phyloP scores from a whole-genome alignment of 805 yeast genomes.

The Yarrowia deformans region DNA sequence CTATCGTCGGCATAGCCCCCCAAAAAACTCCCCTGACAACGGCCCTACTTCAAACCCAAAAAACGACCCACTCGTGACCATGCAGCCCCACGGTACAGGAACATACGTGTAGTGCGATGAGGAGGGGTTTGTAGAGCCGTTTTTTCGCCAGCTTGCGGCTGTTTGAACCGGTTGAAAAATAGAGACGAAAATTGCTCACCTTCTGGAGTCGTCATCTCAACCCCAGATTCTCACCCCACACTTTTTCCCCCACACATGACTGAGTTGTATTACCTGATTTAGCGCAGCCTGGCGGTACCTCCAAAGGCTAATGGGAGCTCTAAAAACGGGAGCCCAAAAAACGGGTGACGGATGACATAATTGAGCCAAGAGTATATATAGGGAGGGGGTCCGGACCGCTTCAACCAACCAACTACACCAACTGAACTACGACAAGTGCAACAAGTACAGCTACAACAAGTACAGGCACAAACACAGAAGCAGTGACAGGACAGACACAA shows the following conservation, averaged over 20 bases:
- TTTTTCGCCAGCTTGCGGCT: not conserved
- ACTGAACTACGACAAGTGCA: too few relatives aligned
- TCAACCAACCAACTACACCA: too few relatives aligned
- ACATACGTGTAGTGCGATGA: conserved; percentile 9
- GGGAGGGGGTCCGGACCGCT: not conserved
- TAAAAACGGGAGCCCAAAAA: not conserved
- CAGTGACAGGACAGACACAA: too few relatives aligned
- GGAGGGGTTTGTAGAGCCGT: not conserved
- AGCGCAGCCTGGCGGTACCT: conserved; percentile 5
- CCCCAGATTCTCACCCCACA: not conserved
- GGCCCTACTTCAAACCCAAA: not conserved
- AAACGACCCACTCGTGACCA: conserved; percentile 17
- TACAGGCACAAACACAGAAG: too few relatives aligned
- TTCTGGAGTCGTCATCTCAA: not conserved
- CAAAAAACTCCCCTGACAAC: not conserved
- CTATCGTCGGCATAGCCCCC: not conserved
- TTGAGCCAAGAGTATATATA: not conserved
- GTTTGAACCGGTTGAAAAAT: too few relatives aligned
- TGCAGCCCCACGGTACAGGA: conserved; percentile 19
- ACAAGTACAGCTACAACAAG: too few relatives aligned
- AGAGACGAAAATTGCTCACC: too few relatives aligned
- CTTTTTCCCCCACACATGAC: conserved; percentile 6
- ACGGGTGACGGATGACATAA: conserved; percentile 5
- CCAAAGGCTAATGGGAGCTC: not conserved
- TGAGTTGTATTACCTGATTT: conserved; percentile 31